Evolutionary conservation across 495 filamentous ascomycete species (phyloP), one percentile per base, ranked within the genome.

Genomic region (Podospora comata): DNA sequence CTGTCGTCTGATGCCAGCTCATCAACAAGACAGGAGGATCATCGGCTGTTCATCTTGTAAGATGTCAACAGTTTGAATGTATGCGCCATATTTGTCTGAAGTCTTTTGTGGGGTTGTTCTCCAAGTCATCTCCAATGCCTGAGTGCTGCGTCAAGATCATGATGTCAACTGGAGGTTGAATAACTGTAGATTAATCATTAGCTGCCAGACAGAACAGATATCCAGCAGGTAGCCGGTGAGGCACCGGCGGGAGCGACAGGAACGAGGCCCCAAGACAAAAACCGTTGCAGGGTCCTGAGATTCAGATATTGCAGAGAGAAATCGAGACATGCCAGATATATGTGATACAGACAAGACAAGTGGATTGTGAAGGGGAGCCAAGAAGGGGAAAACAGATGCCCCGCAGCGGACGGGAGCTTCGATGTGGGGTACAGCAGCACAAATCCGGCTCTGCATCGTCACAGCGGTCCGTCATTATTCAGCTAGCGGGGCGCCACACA

Each of bases 381-480:
- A 63, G 61, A 39, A 63, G 61, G 61, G 61, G 61, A 26, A 48
- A 63, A 62, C 16, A 39, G 4, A 20, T 63, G 61, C 61, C 61
- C 61, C 61, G 61, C 61, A 63, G 61, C 61, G 48, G 27, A 61
- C 28, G 59, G 59, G 23, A 61, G 59, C 16, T 61, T 27, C 26
- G 5, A n/a, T 44, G n/a, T 20, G 61, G 61, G 27, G 61, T 63
- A 32, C 61, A 63, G 61, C 28, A 58, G 23, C 61, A 63, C 61
- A 63, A 19, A 63, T 39, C 27, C 61, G 61, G 61, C 30, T 63
- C 16, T 48, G 61, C 61, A 63, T 63, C 61, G 61, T 39, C 61
- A 63, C 28, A 63, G 61, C 59, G 16, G 9, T 63, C 30, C 30
- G 23, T 23, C 23, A 63, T 44, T 63, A 63, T 63, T 63, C 32